Base-by-base conservation (phyloP, 805 yeast species). In the Kodamaea leandrae region DNA sequence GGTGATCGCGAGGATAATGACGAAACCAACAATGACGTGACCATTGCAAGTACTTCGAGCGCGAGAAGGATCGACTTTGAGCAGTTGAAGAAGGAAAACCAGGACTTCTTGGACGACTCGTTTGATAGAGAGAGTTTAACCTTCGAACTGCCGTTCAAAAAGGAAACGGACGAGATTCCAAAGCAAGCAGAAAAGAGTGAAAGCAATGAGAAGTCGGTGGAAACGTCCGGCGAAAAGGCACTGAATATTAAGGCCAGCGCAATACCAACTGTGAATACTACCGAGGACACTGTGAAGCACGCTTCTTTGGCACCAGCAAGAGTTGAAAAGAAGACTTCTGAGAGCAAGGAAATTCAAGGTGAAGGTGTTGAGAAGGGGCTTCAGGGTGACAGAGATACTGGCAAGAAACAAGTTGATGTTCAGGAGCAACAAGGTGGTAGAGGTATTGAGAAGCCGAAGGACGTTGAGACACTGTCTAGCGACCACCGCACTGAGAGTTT, bases 1-100 rank as follows among this genome's bases (percentile, higher is more conserved):
- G 71, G 70, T 9, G 71, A 65, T 36, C 49, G 55, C 32, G 71
- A 65, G 47, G 71, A 65, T 39, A 65, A 65, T 45, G 62, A 55
- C 8, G 46, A 42, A 27, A 58, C 63, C 5, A 53, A 57, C 36
- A 57, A 43, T 15, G 47, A 46, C 21, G 38, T 41, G 23, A 46
- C 46, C 7, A 23, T 38, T 12, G 34, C 42, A n/a, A 46, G 50
- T 19, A 30, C 29, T n/a, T 13, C 32, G 12, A 39, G 30, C 26
- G 37, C 21, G 14, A 30, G 3, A 34, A 39, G 19, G 39, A 41
- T 44, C 17, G 48, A 48, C 36, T 45, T 45, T 20, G 49, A 48
- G 30, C 32, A 37, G 34, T 32, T 45, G 19, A 46, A 46, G 28
- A 18, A 30, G 34, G 37, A 36, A 14, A 26, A 36, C 12, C 23